Conservation (phyloP, 2,329 filamentous ascomycete genomes). For the Cucurbitaria berberidis region DNA sequence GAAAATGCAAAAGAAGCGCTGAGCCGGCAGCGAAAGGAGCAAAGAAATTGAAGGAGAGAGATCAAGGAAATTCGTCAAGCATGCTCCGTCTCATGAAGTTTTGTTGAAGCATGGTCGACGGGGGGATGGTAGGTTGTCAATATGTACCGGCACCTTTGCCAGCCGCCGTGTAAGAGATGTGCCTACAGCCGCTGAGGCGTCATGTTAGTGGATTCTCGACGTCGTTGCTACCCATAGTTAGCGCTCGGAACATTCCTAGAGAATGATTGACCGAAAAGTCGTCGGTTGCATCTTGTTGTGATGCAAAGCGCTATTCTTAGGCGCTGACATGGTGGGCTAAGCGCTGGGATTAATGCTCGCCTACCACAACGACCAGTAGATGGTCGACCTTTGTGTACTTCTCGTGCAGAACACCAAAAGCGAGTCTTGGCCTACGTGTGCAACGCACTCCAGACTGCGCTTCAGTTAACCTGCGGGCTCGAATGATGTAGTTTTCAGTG, state of each 20-base stretch:
- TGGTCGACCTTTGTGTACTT: slow-evolving; percentile 28
- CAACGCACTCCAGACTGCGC: slow-evolving; percentile 21
- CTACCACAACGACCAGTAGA: slow-evolving; percentile 28
- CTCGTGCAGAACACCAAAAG: slow-evolving; percentile 28
- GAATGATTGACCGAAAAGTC: slow-evolving; percentile 32
- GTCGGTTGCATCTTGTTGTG: slow-evolving; percentile 34
- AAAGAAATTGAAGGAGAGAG: slow-evolving; percentile 46
- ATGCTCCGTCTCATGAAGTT: slow-evolving; percentile 43
- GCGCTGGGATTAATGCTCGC: slow-evolving; percentile 35
- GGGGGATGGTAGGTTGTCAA: slow-evolving; percentile 41
- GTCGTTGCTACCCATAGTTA: slow-evolving; percentile 39
- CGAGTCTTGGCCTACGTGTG: slow-evolving; percentile 44
- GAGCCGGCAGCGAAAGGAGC: slow-evolving; percentile 43
- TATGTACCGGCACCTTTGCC: slow-evolving; percentile 42
- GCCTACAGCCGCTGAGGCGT: slow-evolving; percentile 48
- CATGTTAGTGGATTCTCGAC: slow-evolving; percentile 31
- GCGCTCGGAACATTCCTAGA: slow-evolving; percentile 36
- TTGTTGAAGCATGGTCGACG: slow-evolving; percentile 32
- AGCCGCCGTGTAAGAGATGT: slow-evolving; percentile 39
- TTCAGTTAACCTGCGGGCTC: slow-evolving; percentile 13
- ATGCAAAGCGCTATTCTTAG: slow-evolving; percentile 39
- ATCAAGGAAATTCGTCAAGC: slow-evolving; percentile 47
- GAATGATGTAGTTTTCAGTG: not conserved
- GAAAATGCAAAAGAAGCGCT: slow-evolving; percentile 38
- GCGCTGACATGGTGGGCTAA: slow-evolving; percentile 40